Conservation (phyloP, 2,329 filamentous ascomycete genomes). For the Colletotrichum agaves region DNA sequence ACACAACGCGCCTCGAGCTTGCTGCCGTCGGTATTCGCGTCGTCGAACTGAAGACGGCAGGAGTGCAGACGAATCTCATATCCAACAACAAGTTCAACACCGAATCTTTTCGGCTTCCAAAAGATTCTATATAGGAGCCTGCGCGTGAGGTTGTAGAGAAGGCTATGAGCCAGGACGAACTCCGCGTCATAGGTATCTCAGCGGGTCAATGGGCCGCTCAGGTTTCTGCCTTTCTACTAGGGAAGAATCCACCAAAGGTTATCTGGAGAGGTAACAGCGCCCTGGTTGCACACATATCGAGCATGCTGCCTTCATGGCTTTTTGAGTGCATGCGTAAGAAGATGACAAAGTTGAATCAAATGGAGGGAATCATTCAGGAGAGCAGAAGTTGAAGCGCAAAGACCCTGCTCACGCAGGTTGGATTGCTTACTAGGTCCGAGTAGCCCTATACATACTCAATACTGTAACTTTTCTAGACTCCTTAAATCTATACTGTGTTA, state of each 20-base stretch:
- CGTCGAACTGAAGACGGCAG: slow-evolving; percentile 38
- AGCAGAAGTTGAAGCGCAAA: neutral
- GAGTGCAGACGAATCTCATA: slow-evolving; percentile 34
- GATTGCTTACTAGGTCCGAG: too few relatives aligned
- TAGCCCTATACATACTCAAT: too few relatives aligned
- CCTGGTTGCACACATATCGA: slow-evolving; percentile 31
- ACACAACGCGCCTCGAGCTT: slow-evolving; percentile 44
- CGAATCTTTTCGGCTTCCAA: slow-evolving; percentile 37
- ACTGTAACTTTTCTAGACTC: too few relatives aligned
- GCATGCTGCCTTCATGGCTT: slow-evolving; percentile 38
- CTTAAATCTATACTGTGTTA: too few relatives aligned
- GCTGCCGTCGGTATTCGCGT: slow-evolving; percentile 43
- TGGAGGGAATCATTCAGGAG: slow-evolving; percentile 39
- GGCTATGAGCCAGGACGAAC: slow-evolving; percentile 39
- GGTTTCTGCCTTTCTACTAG: slow-evolving; percentile 37
- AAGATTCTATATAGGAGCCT: slow-evolving; percentile 41
- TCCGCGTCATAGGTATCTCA: slow-evolving; percentile 28
- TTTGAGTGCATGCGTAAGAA: slow-evolving; percentile 40
- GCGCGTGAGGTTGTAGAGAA: slow-evolving; percentile 40
- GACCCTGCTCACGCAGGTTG: too few relatives aligned
- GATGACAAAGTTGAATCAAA: slow-evolving; percentile 40
- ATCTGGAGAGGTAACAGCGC: slow-evolving; percentile 42
- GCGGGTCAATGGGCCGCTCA: slow-evolving; percentile 41
- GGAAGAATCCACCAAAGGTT: slow-evolving; percentile 37
- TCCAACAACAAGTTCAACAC: slow-evolving; percentile 33